These are phyloP conservation scores for Narthecium ossifragum DNA, from an alignment of 106 monocot species.

Conservation along the genomic window DNA sequence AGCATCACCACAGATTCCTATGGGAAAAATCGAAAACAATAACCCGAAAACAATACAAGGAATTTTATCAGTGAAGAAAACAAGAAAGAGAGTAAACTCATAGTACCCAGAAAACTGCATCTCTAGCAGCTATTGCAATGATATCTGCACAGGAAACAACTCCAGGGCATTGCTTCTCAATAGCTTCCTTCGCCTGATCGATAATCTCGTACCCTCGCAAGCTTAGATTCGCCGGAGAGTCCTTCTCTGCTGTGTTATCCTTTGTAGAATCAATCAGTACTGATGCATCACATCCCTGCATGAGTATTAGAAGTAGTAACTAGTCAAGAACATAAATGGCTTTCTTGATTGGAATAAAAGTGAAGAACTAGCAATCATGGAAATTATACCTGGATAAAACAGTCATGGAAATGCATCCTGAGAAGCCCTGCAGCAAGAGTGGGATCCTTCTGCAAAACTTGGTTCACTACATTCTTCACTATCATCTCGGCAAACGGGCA, in stretches of 20 bases:
- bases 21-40: neutral
- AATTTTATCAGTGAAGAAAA: neutral
- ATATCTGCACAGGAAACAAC: constrained; percentile 80
- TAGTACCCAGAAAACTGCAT: constrained; percentile 65
- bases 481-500: constrained; percentile 62
- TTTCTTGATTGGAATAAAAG: neutral
- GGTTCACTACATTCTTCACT: constrained; percentile 39
- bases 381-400: constrained; percentile 61
- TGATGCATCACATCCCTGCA: constrained; percentile 81
- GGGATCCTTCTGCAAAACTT: constrained; percentile 58
- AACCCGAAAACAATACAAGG: neutral
- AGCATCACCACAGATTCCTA: neutral
- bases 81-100: neutral
- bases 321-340: neutral
- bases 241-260: constrained; percentile 72
- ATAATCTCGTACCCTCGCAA: constrained; percentile 72
- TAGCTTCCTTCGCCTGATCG: constrained; percentile 48
- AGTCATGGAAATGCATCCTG: constrained; percentile 90
- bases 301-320: neutral
- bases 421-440: constrained; percentile 68
- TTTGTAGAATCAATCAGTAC: constrained; percentile 65
- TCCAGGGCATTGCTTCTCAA: constrained; percentile 59
- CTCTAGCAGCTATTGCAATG: constrained; percentile 63
- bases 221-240: constrained; percentile 66
- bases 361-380: neutral